A percentile compares a stretch with the other conserved stretches of the same genome.
Conservation (phyloP, 352 stramenopile genomes). For the Pythium coloratum region DNA sequence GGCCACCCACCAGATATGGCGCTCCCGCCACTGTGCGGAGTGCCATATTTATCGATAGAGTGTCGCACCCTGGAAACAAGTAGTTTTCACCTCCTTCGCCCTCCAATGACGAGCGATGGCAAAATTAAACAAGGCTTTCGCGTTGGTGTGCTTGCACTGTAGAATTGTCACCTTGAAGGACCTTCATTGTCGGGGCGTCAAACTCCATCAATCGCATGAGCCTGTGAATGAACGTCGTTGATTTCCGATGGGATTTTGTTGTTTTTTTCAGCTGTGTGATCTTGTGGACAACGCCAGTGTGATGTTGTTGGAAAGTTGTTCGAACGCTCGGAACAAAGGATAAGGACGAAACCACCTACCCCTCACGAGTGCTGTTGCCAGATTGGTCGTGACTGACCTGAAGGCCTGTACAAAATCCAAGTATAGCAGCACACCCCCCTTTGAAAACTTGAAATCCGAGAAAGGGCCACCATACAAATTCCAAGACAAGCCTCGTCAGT, state of each 20-base stretch:
- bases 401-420: slow-evolving; percentile 25
- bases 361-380: slow-evolving; percentile 6
- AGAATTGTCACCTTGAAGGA: slow-evolving; percentile 5
- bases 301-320: slow-evolving; percentile 21
- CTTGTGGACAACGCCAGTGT: background rate
- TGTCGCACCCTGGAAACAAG: too few species aligned
- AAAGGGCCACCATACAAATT: slow-evolving; percentile 22
- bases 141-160: too few species aligned
- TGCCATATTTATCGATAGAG: too few species aligned
- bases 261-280: background rate
- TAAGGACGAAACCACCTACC: slow-evolving; percentile 21
- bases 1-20: too few species aligned
- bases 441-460: slow-evolving; percentile 29
- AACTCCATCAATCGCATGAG: background rate
- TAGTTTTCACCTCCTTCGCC: too few species aligned
- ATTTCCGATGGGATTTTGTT: background rate
- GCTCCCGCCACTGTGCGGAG: too few species aligned
- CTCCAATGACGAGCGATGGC: too few species aligned
- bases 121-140: too few species aligned
- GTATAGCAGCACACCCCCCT: slow-evolving; percentile 15
- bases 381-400: slow-evolving; percentile 11
- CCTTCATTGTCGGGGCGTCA: slow-evolving; percentile 6
- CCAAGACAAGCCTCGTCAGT: slow-evolving; percentile 9
- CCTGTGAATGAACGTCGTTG: background rate
- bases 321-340: background rate